A percentile compares a stretch with the other conserved stretches of the same genome.
Conservation (phyloP, 768 basidiomycete species). For the Auricularia sp. region DNA sequence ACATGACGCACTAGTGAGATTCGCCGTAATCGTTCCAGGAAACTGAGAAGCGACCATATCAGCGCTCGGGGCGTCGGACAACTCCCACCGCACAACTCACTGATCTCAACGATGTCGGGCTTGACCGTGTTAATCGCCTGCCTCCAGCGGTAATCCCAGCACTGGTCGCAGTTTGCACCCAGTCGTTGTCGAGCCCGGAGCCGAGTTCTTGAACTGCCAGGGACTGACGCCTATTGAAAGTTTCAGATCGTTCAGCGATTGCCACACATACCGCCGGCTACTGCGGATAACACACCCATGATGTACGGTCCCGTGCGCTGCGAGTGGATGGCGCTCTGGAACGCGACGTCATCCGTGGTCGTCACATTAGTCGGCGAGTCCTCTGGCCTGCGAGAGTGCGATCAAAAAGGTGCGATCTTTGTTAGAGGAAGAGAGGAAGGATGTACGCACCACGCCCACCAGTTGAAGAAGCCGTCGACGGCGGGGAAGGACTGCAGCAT, state of each 20-base stretch:
- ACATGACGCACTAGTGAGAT: no score
- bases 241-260: no score
- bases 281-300: slow-evolving; percentile 1
- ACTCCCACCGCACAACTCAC: not conserved
- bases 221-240: slow-evolving; percentile 4
- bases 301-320: slow-evolving; percentile 6
- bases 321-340: not conserved
- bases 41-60: not conserved
- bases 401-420: not conserved
- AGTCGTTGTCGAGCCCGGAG: slow-evolving; percentile 3
- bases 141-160: slow-evolving; percentile 6
- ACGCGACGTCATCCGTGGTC: slow-evolving; percentile 4
- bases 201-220: slow-evolving; percentile 9
- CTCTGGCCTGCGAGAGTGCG: not conserved
- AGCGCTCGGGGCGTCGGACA: no score
- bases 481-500: slow-evolving; percentile 17
- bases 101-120: not conserved
- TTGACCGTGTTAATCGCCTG: slow-evolving; percentile 4
- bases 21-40: not conserved
- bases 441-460: slow-evolving; percentile 25
- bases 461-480: slow-evolving; percentile 26
- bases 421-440: slow-evolving; percentile 16
- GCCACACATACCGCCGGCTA: not conserved
- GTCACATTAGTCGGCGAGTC: slow-evolving; percentile 3
- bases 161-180: slow-evolving; percentile 6